These are phyloP conservation scores for Verticillium albo-atrum DNA, from an alignment of 2,329 filamentous ascomycete genomes.

Conservation along the genomic window DNA sequence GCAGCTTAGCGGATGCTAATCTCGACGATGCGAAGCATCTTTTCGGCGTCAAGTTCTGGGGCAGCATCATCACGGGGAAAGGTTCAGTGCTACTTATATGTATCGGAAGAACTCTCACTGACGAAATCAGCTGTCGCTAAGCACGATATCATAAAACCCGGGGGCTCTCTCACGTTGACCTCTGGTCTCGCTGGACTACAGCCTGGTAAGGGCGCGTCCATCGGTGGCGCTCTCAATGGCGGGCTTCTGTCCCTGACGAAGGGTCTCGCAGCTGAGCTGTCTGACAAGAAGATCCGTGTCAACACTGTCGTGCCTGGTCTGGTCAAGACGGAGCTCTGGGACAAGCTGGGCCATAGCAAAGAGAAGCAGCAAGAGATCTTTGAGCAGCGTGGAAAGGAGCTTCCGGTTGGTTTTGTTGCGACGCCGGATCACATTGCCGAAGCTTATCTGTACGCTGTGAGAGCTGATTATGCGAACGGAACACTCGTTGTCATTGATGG, in stretches of 20 bases:
- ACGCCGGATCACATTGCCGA: constrained; percentile 12
- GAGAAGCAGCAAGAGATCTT: constrained; percentile 20
- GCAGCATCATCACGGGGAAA: constrained; percentile 28
- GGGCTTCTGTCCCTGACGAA: constrained; percentile 21
- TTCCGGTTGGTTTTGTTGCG: constrained; percentile 23
- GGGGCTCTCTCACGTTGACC: constrained; percentile 31
- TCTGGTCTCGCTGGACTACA: constrained; percentile 28
- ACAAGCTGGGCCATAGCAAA: constrained; percentile 20
- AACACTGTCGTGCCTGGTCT: constrained; percentile 26
- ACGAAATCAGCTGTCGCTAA: constrained; percentile 21
- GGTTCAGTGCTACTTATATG: constrained; percentile 7
- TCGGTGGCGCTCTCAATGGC: constrained; percentile 26
- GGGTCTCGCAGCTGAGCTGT: constrained; percentile 21
- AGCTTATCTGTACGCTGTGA: constrained; percentile 2
- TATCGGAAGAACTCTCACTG: neutral
- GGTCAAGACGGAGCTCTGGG: constrained; percentile 25
- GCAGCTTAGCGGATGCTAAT: constrained; percentile 24
- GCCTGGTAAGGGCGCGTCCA: constrained; percentile 29
- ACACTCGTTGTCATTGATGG: constrained; percentile 2
- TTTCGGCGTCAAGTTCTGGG: constrained; percentile 36
- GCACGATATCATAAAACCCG: constrained; percentile 28
- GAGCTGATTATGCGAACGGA: constrained; percentile 3
- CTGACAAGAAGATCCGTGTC: constrained; percentile 20
- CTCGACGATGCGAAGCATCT: constrained; percentile 26
- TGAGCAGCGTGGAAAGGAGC: constrained; percentile 9